A percentile compares a stretch with the other conserved stretches of the same genome.
Evolutionary conservation across 1,284 basidiomycete species (phyloP).

Genomic region (Sanghuangporus sanghuang): DNA sequence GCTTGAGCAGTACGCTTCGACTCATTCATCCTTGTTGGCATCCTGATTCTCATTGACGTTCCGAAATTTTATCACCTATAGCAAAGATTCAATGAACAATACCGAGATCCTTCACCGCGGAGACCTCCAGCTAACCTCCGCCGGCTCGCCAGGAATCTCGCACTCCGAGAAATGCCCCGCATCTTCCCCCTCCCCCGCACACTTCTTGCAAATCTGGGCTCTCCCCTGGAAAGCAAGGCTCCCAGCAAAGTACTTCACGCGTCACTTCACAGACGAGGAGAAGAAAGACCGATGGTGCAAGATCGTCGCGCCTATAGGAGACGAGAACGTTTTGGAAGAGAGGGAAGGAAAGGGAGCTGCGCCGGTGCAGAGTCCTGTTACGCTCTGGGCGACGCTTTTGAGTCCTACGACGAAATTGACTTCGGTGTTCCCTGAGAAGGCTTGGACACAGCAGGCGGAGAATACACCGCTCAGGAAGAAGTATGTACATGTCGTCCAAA

Average conservation of each 20-base stretch:
- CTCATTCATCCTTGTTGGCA: neutral
- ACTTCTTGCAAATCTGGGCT: slow-evolving; percentile 91
- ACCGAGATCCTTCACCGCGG: slow-evolving; percentile 83
- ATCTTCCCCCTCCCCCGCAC: slow-evolving; percentile 48
- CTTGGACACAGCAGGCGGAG: neutral
- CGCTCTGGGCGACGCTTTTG: slow-evolving; percentile 65
- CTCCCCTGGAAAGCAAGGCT: slow-evolving; percentile 54
- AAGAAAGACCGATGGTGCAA: slow-evolving; percentile 67
- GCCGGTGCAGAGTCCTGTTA: slow-evolving; percentile 61
- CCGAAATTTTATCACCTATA: slow-evolving; percentile 24
- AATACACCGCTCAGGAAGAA: slow-evolving; percentile 40
- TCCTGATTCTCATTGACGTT: neutral
- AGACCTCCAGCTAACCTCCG: slow-evolving; percentile 86
- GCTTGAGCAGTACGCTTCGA: slow-evolving; percentile 61
- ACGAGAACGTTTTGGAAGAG: slow-evolving; percentile 47
- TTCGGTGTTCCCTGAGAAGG: slow-evolving; percentile 35
- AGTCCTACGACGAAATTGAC: slow-evolving; percentile 46
- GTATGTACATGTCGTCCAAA: slow-evolving; percentile 72
- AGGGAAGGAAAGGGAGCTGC: slow-evolving; percentile 71
- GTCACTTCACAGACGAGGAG: slow-evolving; percentile 78
- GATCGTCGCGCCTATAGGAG: slow-evolving; percentile 66
- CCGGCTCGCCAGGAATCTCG: slow-evolving; percentile 75
- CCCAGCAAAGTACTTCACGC: slow-evolving; percentile 76
- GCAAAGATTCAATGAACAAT: slow-evolving; percentile 88
- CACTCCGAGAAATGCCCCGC: slow-evolving; percentile 77